phyloP scores from a whole-genome alignment of 2,329 filamentous ascomycete genomes.

The Stachybotrys elegans region DNA sequence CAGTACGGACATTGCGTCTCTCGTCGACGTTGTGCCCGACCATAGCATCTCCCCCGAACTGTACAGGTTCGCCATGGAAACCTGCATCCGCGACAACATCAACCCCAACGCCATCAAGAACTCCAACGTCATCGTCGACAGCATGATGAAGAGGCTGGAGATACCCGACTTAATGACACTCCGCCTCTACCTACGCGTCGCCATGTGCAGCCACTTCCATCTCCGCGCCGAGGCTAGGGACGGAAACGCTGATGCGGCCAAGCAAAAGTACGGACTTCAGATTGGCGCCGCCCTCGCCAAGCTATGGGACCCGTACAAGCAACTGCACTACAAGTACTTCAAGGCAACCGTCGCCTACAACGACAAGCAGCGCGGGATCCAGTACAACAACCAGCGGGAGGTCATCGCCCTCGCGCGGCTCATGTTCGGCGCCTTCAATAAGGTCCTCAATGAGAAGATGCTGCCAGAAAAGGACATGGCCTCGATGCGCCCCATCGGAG shows the following conservation, averaged over 20 bases:
- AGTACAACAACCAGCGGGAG: slow-evolving; percentile 33
- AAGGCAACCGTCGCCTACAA: slow-evolving; percentile 16
- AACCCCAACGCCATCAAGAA: slow-evolving; percentile 65
- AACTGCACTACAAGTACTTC: slow-evolving; percentile 30
- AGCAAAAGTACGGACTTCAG: slow-evolving; percentile 43
- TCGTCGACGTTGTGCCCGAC: slow-evolving; percentile 52
- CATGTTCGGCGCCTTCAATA: slow-evolving; percentile 41
- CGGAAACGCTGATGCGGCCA: slow-evolving; percentile 27
- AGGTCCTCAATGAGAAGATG: slow-evolving; percentile 35
- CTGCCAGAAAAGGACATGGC: slow-evolving; percentile 26
- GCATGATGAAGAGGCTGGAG: slow-evolving; percentile 45
- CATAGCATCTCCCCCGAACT: slow-evolving; percentile 42
- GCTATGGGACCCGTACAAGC: slow-evolving; percentile 45
- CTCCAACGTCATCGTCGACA: slow-evolving; percentile 58
- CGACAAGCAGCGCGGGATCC: slow-evolving; percentile 16
- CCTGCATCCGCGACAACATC: slow-evolving; percentile 70
- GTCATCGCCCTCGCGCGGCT: slow-evolving; percentile 38
- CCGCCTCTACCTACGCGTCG: slow-evolving; percentile 51
- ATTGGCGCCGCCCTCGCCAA: slow-evolving; percentile 44
- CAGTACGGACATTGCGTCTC: slow-evolving; percentile 53
- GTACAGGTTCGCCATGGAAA: slow-evolving; percentile 68
- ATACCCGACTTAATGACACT: slow-evolving; percentile 47
- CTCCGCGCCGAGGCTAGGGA: slow-evolving; percentile 26
- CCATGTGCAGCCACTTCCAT: slow-evolving; percentile 41
- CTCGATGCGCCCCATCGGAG: slow-evolving; percentile 25